Evolutionary conservation across 768 basidiomycete genomes (phyloP), one percentile per base, ranked within the genome.

Genomic region (Russula compacta): DNA sequence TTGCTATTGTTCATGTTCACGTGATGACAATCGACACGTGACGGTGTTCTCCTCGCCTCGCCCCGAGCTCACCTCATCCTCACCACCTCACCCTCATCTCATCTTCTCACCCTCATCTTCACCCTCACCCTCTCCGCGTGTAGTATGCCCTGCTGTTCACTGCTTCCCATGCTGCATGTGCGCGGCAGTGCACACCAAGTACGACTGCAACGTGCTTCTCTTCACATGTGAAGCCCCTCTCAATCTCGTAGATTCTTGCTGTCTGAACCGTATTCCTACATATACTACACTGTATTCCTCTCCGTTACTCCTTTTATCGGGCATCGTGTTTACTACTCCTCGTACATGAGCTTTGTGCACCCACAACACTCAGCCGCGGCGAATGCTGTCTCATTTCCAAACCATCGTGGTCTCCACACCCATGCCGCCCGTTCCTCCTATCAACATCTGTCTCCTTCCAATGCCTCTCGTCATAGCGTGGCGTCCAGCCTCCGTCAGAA

Each of bases 401-500:
- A 48, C 19, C 61, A 58, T 58, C 61, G 61, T 63, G 61, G 57
- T 57, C 38, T 63, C 61, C 61, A 58, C 61, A 63, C 61, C 47
- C 61, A 53, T 48, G 38, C 38, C 50, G 43, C 56, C 33, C 56
- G 7, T 12, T 62, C 46, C 61, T 48, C 61, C 61, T 58, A 58
- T 62, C 61, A 58, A 52, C 44, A 38, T 32, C 51, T 38, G 51
- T 43, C 58, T 35, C 58, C 38, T 29, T n/a, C 56, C 6, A 42
- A n/a, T 53, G 32, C 24, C 55, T 52, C 58, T 32, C 62, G 47
- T 53, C 63, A 53, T 53, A 66, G 42, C 40, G 53, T 56, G 60
- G 55, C 42, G 32, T 49, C 83, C 19, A 70, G 77, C 43, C 83
- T 86, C 69, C 74, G 82, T 52, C 82, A 82, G 69, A 84, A 83